Base-by-base conservation (phyloP, 2,329 filamentous ascomycete species). In the Aspergillus transmontanensis region DNA sequence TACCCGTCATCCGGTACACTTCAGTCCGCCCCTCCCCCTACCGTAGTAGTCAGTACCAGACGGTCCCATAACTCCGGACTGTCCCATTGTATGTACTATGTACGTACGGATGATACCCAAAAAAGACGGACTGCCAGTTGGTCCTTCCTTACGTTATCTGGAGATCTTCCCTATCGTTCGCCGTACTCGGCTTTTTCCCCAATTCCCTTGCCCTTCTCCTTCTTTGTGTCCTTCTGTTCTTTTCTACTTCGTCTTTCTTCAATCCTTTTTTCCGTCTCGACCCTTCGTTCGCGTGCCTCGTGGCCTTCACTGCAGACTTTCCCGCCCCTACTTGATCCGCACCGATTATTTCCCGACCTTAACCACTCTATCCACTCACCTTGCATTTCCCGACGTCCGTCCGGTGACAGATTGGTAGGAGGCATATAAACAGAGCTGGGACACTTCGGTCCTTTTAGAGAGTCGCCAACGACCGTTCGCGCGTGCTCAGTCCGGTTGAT, bases 71-170 rank as follows among this genome's bases (percentile, higher is more conserved):
- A 34, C 32, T 36, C 51, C 51, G 30, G 19, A 39, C 32, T 4
- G 51, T 55, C 19, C 39, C 39, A 41, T n/a, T 41, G 48, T 51
- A 51, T 28, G 28, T 28, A 28, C 26, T 28, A 26, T 51, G 4
- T 30, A 51, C 5, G 46, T 26, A 53, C n/a, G 50, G 16, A 53
- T 34, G 16, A 32, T 32, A 36, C 34, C 32, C 32, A 26, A 54
- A 41, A 39, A 39, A 55, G 34, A 51, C 26, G 32, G 30, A 55
- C 43, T 61, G 62, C 60, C 62, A 65, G 63, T 62, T 67, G 60
- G 62, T 63, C 58, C 56, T 10, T 64, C 66, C 66, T 68, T 69
- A 66, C 67, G 67, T 69, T 68, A 68, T 68, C 67, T 66, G 66
- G 64, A 61, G 66, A 65, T 66, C 61, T 56, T 67, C 57, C 62